phyloP scores from a whole-genome alignment of 2,329 filamentous ascomycete species.

The Sclerotiophoma versabilis region DNA sequence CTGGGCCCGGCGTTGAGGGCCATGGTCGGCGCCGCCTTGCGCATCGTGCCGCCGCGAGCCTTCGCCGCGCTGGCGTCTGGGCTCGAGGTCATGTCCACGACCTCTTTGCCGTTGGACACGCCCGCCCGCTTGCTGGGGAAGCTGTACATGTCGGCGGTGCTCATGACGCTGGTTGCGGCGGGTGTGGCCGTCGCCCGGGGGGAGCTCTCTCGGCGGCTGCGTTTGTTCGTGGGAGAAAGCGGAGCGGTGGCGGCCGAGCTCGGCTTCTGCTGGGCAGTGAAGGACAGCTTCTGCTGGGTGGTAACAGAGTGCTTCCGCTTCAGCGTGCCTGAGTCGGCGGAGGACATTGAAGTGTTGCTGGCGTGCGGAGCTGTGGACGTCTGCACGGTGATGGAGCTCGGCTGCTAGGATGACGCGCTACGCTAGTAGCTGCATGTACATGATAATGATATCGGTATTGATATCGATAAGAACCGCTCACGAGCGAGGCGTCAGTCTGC shows the following conservation, averaged over 20 bases:
- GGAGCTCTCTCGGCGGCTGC: constrained; percentile 38
- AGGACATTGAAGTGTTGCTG: constrained; percentile 41
- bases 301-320: constrained; percentile 49
- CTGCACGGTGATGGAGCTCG: constrained; percentile 24
- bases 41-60: constrained; percentile 45
- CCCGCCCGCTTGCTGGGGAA: constrained; percentile 42
- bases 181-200: constrained; percentile 21
- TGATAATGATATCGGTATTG: constrained; percentile 14
- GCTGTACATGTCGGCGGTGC: constrained; percentile 46
- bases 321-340: constrained; percentile 36
- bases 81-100: constrained; percentile 43
- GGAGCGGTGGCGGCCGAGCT: constrained; percentile 32
- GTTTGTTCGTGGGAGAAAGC: constrained; percentile 42
- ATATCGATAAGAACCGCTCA: constrained; percentile 1
- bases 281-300: constrained; percentile 47
- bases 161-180: constrained; percentile 31
- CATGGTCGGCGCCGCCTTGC: constrained; percentile 68
- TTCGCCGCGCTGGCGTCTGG: constrained; percentile 54
- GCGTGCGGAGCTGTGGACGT: constrained; percentile 26
- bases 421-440: constrained; percentile 15
- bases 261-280: constrained; percentile 46
- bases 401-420: constrained; percentile 39
- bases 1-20: constrained; percentile 71
- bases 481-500: not conserved
- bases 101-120: constrained; percentile 23